Percentiles rank a stretch among this genome's conserved stretches.
Conservation (phyloP, 441 rosid species). For the Corymbia citriodora region DNA sequence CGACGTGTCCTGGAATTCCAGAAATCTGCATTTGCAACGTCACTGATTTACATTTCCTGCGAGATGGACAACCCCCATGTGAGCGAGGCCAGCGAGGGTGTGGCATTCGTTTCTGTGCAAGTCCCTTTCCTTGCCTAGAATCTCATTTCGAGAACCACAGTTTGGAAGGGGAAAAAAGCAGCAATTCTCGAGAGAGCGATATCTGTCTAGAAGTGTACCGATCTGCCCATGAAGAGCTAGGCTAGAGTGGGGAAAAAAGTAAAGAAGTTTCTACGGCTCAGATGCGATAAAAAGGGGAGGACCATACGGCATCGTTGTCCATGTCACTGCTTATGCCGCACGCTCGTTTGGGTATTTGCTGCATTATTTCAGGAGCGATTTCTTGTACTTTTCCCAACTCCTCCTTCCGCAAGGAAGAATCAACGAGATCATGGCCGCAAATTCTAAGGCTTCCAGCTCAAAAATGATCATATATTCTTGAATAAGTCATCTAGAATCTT, state of each 20-base stretch:
- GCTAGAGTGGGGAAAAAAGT: not conserved
- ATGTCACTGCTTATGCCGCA: not conserved
- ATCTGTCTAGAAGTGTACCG: not conserved
- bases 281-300: not conserved
- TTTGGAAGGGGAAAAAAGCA: not conserved
- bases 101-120: not conserved
- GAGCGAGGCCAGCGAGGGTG: not conserved
- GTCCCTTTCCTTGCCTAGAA: not conserved
- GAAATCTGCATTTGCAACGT: not conserved
- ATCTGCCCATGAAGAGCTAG: not conserved
- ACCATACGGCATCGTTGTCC: not conserved
- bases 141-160: not conserved
- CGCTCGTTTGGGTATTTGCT: not conserved
- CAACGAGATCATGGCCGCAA: not conserved
- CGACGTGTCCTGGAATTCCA: not conserved
- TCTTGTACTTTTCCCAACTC: not conserved
- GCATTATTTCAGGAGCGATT: not conserved
- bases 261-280: not conserved
- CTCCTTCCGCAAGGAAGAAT: not conserved
- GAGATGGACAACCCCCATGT: not conserved
- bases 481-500: not conserved
- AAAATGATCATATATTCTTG: not conserved
- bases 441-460: not conserved
- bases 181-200: not conserved
- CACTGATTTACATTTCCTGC: not conserved